Conservation (phyloP, 345 rosid species). For the Cardamine chenopodiifolia region DNA sequence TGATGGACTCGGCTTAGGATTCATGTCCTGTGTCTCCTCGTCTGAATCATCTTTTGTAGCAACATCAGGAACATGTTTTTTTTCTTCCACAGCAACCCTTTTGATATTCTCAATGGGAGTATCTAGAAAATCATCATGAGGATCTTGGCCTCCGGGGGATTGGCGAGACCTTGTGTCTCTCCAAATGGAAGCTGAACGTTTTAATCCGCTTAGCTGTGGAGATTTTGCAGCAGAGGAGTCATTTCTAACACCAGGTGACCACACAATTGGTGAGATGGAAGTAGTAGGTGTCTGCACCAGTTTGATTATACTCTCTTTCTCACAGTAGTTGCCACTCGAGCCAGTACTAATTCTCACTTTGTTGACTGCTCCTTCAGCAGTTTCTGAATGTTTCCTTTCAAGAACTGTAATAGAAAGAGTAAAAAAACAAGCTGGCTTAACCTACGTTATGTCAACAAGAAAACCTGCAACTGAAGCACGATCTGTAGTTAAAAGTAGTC, state of each 20-base stretch:
- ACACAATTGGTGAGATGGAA: conserved; percentile 39
- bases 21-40: conserved; percentile 78
- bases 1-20: conserved; percentile 46
- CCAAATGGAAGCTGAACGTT: conserved; percentile 75
- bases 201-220: conserved; percentile 51
- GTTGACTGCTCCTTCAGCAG: conserved; percentile 29
- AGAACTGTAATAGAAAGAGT: conserved; percentile 39
- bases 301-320: conserved; percentile 46
- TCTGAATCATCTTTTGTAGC: conserved; percentile 48
- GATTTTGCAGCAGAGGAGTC: conserved; percentile 47
- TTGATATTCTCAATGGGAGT: conserved; percentile 72
- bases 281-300: conserved; percentile 45
- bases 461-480: conserved; percentile 19
- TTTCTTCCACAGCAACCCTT: conserved; percentile 50
- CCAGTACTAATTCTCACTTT: conserved; percentile 48
- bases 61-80: conserved; percentile 33
- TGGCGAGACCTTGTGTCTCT: conserved; percentile 72
- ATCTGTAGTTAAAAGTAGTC: background rate
- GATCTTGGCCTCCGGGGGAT: conserved; percentile 59
- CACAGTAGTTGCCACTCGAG: conserved; percentile 32
- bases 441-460: conserved; percentile 7
- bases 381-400: conserved; percentile 35
- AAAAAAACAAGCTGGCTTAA: background rate
- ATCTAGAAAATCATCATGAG: conserved; percentile 89
- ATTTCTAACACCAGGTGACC: conserved; percentile 32